Base-by-base conservation (phyloP, 805 yeast genomes). In the Ogataea neopini region DNA sequence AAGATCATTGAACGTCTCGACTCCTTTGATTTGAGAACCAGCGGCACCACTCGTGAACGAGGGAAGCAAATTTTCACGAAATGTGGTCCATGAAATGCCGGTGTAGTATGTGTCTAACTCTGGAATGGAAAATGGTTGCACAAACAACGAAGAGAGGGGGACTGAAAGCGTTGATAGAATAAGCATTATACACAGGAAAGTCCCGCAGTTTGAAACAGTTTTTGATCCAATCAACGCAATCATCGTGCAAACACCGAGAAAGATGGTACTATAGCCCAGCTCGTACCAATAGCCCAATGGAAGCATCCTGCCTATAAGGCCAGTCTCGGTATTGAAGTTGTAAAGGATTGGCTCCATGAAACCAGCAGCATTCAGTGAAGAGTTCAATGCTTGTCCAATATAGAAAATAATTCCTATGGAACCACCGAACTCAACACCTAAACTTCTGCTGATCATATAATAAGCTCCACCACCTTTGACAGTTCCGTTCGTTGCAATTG, bases 351-450 rank as follows among this genome's bases (percentile, higher is more conserved):
- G 98, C 63, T 94, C 98, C 40, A 91, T 84, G 53, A 94, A 81
- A 69, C 99, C 99, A 2, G 91, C 96, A 36, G 94, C 96, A 65
- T 94, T 94, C 75, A 94, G 77, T 35, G 97, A 90, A 40, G 90
- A 77, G 64, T 94, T 94, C 48, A 94, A 73, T 7, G 91, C 90
- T 69, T 94, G 99, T 0, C 99, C 99, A 44, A 94, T 74, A 61
- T 86, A 95, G 65, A 94, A 94, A 19, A 94, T 92, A 23, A 94
- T 75, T 1, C 99, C 99, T 53, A 94, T 92, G 3, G 97, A 86
- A 3, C 99, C 99, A 22, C 99, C 99, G 68, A 94, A 94, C 64
- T 94, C 99, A 3, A 97, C 97, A 0, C 99, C 99, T 51, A 94
- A 71, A 28, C 96, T 85, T 56, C 99, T 76, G 28, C 96, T 86